Evolutionary conservation across 805 yeast genomes (phyloP), one percentile per base, ranked within the genome.

Genomic region (Yamadazyma insecticola): DNA sequence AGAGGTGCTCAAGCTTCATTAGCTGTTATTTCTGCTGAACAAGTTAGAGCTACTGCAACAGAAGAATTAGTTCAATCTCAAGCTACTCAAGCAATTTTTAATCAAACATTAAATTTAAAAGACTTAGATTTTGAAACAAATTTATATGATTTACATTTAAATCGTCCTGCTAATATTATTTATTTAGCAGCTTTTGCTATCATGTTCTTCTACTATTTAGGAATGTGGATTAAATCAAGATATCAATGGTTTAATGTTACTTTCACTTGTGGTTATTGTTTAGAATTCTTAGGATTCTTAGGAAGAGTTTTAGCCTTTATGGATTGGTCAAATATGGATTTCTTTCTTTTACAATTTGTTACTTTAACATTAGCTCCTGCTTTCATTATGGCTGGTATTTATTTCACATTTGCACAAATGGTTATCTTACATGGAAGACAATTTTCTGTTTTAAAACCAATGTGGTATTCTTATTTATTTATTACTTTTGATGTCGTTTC

Each of bases 381-480:
- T 3, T 60, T 62, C 29, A 40, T 60, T 22, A 62, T 62, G 69
- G 69, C 53, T 3, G 69, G 67, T 0, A 44, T 62, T 9, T 62
- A 62, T 37, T 57, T 57, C 29, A 28, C 60, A 2, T 59, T 62
- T 36, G 67, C 63, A 3, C 67, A 60, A 33, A 31, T 52, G 29
- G 63, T 60, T 24, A 56, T 52, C 14, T 44, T 58, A 14, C 53
- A 57, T 26, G 66, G 67, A 11, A 40, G 60, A 24, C 46, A 52
- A 15, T 62, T 49, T 40, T 55, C 65, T n/a, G 39, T 52, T 4
- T 45, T 60, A 33, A 56, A 52, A 36, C 69, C 69, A 8, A 49
- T 61, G 54, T 59, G 63, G 63, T 62, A 62, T 38, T 51, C 67
- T 4, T 61, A 61, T 43, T 44, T 62, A 22, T 62, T 62, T 43